These are phyloP conservation scores for Xerocomus amazonicus DNA, from an alignment of 1,284 basidiomycete genomes.

Conservation along the genomic window DNA sequence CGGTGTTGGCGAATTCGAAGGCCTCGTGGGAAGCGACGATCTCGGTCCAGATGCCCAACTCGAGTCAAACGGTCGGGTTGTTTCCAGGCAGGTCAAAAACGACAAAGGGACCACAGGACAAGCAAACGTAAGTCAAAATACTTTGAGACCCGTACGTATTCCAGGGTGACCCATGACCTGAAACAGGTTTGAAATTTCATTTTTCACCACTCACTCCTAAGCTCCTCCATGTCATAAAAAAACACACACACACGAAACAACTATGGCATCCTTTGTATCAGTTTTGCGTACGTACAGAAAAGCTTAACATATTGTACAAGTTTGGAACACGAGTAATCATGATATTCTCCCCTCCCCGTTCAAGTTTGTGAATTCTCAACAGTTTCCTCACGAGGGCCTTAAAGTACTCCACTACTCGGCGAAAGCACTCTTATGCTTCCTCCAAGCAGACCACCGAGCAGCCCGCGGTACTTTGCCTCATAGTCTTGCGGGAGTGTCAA, in stretches of 20 bases:
- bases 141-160: too few relatives aligned
- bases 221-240: too few relatives aligned
- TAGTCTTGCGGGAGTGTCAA: constrained; percentile 11
- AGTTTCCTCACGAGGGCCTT: background rate
- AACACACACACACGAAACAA: too few relatives aligned
- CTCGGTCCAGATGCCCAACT: constrained; percentile 26
- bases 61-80: constrained; percentile 22
- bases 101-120: constrained; percentile 1
- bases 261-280: too few relatives aligned
- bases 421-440: too few relatives aligned
- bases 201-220: background rate
- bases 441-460: background rate
- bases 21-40: constrained; percentile 30
- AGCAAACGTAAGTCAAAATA: constrained; percentile 14
- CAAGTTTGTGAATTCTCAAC: too few relatives aligned
- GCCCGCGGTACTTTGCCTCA: background rate
- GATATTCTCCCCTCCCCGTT: too few relatives aligned
- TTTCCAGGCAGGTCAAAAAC: background rate
- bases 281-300: too few relatives aligned
- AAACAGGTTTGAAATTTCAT: constrained; percentile 20
- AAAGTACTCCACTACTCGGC: too few relatives aligned
- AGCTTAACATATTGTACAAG: too few relatives aligned
- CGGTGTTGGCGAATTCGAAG: constrained; percentile 33
- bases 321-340: too few relatives aligned
- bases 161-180: background rate